Evolutionary conservation across 805 yeast species (phyloP), one percentile per base, ranked within the genome.

Genomic region (Kuraishia floccosa): DNA sequence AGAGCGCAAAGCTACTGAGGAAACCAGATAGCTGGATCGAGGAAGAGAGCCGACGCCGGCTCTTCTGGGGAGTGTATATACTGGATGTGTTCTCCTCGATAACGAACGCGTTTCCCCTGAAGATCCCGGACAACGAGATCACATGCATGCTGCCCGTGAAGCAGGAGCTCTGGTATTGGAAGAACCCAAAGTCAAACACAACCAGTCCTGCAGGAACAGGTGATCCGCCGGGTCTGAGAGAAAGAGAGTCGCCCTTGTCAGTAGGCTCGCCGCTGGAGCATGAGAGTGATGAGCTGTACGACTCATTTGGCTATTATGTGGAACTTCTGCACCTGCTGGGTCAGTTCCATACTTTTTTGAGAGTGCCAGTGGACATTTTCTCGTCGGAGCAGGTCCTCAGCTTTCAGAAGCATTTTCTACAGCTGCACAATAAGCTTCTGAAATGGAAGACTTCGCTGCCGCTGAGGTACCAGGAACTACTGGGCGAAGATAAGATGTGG

Each of bases 1-100:
- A 40, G 25, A 30, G 40, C 12, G 39, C 44, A 6, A 35, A 39
- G 20, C 17, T 44, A 7, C 30, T 44, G 15, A 30, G 32, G 16
- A 44, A 39, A 20, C 48, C 51, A 1, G 47, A 47, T 13, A 47
- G 52, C 28, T 58, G 63, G 60, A 47, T 56, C n/a, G 62, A 58
- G 31, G 50, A 43, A 13, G 63, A 58, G 29, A 45, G 49, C 5
- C 47, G 60, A 50, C 36, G 44, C 48, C 32, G 62, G 47, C 13
- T 50, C 39, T 34, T 44, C 44, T 32, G 56, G 59, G 58, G 59
- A 44, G 26, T 60, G 39, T 43, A 54, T 41, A 35, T 45, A 15
- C 31, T 58, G 27, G 64, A 58, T 35, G 48, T 59, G 1, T 44
- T 56, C 5, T 44, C 54, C 31, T 56, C 63, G 4, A 48, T 60